A percentile compares a stretch with the other conserved stretches of the same genome.
Evolutionary conservation across 129 eudicot species (phyloP).

Genomic region (Flaveria linearis): DNA sequence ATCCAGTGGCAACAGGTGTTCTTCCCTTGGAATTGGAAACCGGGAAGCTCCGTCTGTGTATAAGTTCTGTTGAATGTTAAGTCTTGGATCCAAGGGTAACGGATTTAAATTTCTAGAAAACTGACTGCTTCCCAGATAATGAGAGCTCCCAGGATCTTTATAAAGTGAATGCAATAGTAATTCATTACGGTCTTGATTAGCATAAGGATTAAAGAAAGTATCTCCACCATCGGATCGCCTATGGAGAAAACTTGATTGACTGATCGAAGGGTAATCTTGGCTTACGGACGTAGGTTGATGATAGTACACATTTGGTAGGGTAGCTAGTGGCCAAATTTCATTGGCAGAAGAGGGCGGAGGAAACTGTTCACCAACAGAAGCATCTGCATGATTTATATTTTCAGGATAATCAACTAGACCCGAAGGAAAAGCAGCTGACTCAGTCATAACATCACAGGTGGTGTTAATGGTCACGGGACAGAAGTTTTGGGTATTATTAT

Average conservation of each 20-base stretch:
- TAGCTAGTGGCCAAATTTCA: slow-evolving; percentile 61
- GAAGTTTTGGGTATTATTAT: slow-evolving; percentile 33
- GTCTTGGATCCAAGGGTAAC: slow-evolving; percentile 46
- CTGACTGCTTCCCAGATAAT: slow-evolving; percentile 50
- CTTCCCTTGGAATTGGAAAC: slow-evolving; percentile 53
- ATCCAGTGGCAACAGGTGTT: slow-evolving; percentile 40
- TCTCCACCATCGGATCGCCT: slow-evolving; percentile 38
- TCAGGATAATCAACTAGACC: slow-evolving; percentile 41
- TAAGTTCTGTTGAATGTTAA: slow-evolving; percentile 55
- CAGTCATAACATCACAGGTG: slow-evolving; percentile 26
- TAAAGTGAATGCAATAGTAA: slow-evolving; percentile 59
- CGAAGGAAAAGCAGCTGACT: slow-evolving; percentile 36
- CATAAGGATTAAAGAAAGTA: slow-evolving; percentile 54
- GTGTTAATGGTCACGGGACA: slow-evolving; percentile 41
- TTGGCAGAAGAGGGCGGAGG: slow-evolving; percentile 39
- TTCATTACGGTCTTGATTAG: slow-evolving; percentile 58
- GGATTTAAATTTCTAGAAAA: slow-evolving; percentile 47
- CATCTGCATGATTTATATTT: slow-evolving; percentile 37
- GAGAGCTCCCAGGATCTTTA: slow-evolving; percentile 47
- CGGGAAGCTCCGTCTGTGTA: slow-evolving; percentile 44
- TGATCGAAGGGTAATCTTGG: slow-evolving; percentile 43
- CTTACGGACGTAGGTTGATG: slow-evolving; percentile 43
- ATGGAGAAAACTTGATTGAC: slow-evolving; percentile 44
- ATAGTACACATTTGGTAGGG: slow-evolving; percentile 50
- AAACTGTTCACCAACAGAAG: slow-evolving; percentile 39